Base-by-base conservation (phyloP, 768 basidiomycete genomes). In the Russula griseocarnosa region DNA sequence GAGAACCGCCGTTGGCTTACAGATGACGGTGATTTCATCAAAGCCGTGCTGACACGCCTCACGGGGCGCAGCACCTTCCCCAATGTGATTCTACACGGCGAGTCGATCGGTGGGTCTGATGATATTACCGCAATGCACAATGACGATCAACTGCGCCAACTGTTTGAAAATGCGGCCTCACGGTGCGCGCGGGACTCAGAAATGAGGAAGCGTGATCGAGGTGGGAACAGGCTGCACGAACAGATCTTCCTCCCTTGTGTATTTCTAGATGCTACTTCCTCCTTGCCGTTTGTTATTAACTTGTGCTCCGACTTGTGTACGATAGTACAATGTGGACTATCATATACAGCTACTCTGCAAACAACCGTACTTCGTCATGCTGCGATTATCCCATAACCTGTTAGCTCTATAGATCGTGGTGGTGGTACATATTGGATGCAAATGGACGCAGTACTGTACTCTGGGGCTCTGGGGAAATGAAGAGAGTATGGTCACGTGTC, bases 11-110 rank as follows among this genome's bases (percentile, higher is more conserved):
- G n/a, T 28, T 24, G 18, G 13, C 16, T 62, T 60, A 8, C 64
- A 90, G 87, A 81, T 65, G 90, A 92, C 69, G 76, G 79, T 0
- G 75, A 77, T 10, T 76, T 83, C 32, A 79, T 93, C 66, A 92
- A 93, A 73, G 73, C 77, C 11, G 74, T 92, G 34, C 76, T 93
- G 54, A 78, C 76, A 10, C 84, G 90, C 42, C 73, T 92, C 34
- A 93, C 90, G 2, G 74, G 76, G 3, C 87, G 79, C 16, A 73
- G 79, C 8, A 92, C 91, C 4, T 90, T 92, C 71, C 91, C 91
- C 1, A 93, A 93, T 66, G 76, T 89, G 59, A 68, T 93, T 30
- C 69, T 92, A 14, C 77, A 78, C 22, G 90, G 89, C 10, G 77
- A 75, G 53, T 83, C 83, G 7, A 76, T 90, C 3, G 86, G 87